Percentiles rank a stretch among this genome's conserved stretches.
Conservation (phyloP, 192 early-diverging fungal genomes). For the Coemansia sp. region DNA sequence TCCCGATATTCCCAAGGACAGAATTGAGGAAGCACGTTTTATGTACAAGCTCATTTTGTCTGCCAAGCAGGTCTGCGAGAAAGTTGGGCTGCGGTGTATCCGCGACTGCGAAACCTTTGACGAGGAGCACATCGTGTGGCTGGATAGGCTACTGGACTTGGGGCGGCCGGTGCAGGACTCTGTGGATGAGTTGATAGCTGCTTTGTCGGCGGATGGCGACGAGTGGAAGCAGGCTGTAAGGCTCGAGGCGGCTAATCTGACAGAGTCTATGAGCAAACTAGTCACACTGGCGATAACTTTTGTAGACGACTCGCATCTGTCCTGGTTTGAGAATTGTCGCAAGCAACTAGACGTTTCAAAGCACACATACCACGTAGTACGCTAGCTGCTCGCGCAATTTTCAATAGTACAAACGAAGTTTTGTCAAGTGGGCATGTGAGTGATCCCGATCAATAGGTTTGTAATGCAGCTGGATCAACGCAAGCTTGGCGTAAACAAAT, state of each 20-base stretch:
- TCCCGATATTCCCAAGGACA: conserved; percentile 31
- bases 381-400: conserved; percentile 6
- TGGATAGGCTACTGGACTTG: conserved; percentile 46
- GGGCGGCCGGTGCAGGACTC: conserved; percentile 27
- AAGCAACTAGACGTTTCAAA: conserved; percentile 27
- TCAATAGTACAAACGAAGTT: too few relatives aligned
- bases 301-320: conserved; percentile 49
- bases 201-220: conserved; percentile 30
- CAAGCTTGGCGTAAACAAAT: conserved; percentile 15
- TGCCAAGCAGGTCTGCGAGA: conserved; percentile 41
- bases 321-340: conserved; percentile 45
- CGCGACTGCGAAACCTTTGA: conserved; percentile 39
- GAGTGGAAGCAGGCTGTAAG: conserved; percentile 19
- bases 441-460: not conserved
- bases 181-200: conserved; percentile 35
- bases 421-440: not conserved
- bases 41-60: conserved; percentile 25
- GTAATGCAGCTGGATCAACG: not conserved
- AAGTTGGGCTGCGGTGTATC: conserved; percentile 46
- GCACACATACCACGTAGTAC: conserved; percentile 18
- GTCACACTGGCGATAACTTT: conserved; percentile 47
- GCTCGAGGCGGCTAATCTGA: conserved; percentile 21
- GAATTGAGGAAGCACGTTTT: conserved; percentile 27
- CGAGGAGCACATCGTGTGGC: conserved; percentile 41
- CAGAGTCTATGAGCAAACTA: conserved; percentile 11